Evolutionary conservation across 2,329 filamentous ascomycete genomes (phyloP), one percentile per base, ranked within the genome.

Genomic region (Metarhizium robertsii): DNA sequence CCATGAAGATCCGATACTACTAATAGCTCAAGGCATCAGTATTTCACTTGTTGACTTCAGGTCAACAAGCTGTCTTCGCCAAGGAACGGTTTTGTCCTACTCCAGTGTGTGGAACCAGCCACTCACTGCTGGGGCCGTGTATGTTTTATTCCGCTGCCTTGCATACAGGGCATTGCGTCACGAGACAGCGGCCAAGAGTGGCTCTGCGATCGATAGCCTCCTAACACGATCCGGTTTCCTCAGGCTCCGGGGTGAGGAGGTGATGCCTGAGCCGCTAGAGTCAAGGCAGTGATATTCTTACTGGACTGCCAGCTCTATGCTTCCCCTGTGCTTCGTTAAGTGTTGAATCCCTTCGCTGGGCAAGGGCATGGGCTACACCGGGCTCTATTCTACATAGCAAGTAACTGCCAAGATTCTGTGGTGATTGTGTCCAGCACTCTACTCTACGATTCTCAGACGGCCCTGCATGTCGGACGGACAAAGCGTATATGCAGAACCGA

Each of bases 11-110:
- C 16, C 53, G 14, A 29, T 29, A 25, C 25, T 25, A 25, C 25
- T 25, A 46, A 45, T 50, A 59, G 58, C 59, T 51, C 63, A 66
- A 67, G 66, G 66, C 66, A 67, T 57, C 66, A 59, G 55, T 55
- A 64, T 67, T 67, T 46, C 32, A 34, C 7, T 34, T 34, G 25
- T 25, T 25, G 25, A 25, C 25, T 4, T 25, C 3, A 25, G 4
- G 25, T 25, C 25, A 4, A 25, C 25, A 25, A 25, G 25, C 32
- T 8, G 32, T 34, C 32, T 5, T 34, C 18, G 42, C 45, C 30
- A 53, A 43, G 32, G 29, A 18, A 16, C 30, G 47, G 20, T 49
- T 30, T 6, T 29, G 40, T 52, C 50, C 14, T 13, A 43, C 14
- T 43, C 40, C 10, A 11, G 40, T 18, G 40, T 43, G 40, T 43